Percentiles rank a stretch among this genome's conserved stretches.
These are phyloP conservation scores for Mycena galericulata DNA, from an alignment of 768 basidiomycete species.

Conservation along the genomic window DNA sequence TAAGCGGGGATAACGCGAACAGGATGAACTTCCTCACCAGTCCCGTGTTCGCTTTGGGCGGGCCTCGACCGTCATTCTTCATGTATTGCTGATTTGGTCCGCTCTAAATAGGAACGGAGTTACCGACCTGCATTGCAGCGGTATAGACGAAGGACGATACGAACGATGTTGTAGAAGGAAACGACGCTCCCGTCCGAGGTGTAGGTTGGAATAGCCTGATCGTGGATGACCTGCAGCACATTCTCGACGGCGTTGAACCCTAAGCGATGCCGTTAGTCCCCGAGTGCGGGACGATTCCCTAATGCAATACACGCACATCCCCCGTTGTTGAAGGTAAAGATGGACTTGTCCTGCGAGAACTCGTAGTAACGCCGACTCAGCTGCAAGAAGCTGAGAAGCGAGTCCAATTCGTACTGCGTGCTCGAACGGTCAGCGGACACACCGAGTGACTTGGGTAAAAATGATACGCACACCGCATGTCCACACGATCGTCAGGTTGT, in stretches of 20 bases:
- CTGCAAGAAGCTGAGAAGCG: constrained; percentile 66
- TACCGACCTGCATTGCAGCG: background rate
- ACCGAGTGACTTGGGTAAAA: background rate
- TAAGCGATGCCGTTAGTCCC: too few species aligned
- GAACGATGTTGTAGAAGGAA: constrained; percentile 33
- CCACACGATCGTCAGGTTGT: constrained; percentile 61
- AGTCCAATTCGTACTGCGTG: constrained; percentile 66
- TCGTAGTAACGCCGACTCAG: constrained; percentile 63
- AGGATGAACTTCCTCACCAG: constrained; percentile 4
- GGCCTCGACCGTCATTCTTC: constrained; percentile 33
- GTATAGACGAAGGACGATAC: background rate
- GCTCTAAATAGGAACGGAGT: constrained; percentile 6
- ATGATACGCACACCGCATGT: constrained; percentile 61
- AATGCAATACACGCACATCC: constrained; percentile 59
- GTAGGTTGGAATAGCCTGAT: constrained; percentile 29
- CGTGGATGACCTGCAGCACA: constrained; percentile 26
- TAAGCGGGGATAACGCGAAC: background rate
- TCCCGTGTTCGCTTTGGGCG: constrained; percentile 30
- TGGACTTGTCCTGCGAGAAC: constrained; percentile 58
- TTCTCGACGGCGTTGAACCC: constrained; percentile 33
- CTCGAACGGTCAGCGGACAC: background rate
- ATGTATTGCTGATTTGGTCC: constrained; percentile 36
- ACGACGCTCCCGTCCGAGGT: constrained; percentile 24
- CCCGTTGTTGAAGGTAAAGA: constrained; percentile 53
- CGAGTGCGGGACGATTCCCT: too few species aligned